Evolutionary conservation across 2,329 filamentous ascomycete species (phyloP).

Genomic region (Fusarium sp.): DNA sequence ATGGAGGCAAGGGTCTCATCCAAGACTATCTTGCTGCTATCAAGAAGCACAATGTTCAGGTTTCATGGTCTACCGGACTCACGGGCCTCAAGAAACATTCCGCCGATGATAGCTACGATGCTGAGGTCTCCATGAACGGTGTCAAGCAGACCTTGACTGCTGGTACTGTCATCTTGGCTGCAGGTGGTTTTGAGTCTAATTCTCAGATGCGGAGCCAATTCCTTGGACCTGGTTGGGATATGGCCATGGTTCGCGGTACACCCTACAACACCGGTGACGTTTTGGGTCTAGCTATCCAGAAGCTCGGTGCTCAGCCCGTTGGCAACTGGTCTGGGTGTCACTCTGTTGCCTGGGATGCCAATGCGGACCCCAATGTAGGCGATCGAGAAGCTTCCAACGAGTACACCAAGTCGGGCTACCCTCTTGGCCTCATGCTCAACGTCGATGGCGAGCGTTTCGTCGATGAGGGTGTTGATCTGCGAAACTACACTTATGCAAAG

Average conservation of each 20-base stretch:
- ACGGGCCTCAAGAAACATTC: neutral
- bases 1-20: conserved; percentile 21
- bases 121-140: neutral
- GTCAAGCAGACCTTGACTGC: neutral
- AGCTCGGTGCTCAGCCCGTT: conserved; percentile 3
- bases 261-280: conserved; percentile 32
- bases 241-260: conserved; percentile 48
- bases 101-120: neutral
- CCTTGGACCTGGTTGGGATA: conserved; percentile 56
- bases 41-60: neutral
- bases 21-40: conserved; percentile 17
- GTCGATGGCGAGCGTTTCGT: conserved; percentile 13
- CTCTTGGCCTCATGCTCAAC: conserved; percentile 22
- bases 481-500: conserved; percentile 27
- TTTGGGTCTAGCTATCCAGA: neutral
- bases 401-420: conserved; percentile 26
- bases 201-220: conserved; percentile 67
- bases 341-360: conserved; percentile 23
- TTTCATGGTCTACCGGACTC: conserved; percentile 18
- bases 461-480: conserved; percentile 16
- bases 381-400: conserved; percentile 23
- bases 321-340: conserved; percentile 22
- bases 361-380: conserved; percentile 17
- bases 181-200: conserved; percentile 57
- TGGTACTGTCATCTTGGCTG: conserved; percentile 7